These are phyloP conservation scores for Phytophthora constricta DNA, from an alignment of 352 stramenopile species.

Conservation along the genomic window DNA sequence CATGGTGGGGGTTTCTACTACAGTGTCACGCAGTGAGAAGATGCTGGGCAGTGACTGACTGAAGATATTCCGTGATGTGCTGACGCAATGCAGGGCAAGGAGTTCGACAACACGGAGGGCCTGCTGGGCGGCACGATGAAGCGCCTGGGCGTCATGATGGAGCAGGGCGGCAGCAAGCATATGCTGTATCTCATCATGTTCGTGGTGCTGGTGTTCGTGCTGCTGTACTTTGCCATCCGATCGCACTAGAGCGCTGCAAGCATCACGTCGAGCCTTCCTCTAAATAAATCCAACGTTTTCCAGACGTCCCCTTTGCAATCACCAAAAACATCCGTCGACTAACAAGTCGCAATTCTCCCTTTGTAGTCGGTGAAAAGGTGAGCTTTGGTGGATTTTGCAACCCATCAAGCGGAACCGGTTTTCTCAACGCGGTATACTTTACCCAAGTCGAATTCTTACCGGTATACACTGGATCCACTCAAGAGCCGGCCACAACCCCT, in stretches of 20 bases:
- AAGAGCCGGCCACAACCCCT: too few relatives aligned
- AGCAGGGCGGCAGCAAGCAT: constrained; percentile 87
- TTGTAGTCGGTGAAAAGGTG: background rate
- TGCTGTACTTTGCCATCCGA: constrained; percentile 85
- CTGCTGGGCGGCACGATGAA: constrained; percentile 89
- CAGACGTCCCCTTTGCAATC: too few relatives aligned
- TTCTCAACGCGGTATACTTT: background rate
- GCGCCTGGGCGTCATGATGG: constrained; percentile 86
- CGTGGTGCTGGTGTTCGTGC: constrained; percentile 85
- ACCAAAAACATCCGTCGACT: too few relatives aligned
- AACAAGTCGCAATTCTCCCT: background rate
- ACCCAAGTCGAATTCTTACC: constrained; percentile 9
- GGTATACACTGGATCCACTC: too few relatives aligned
- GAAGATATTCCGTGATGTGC: background rate
- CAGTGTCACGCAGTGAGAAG: too few relatives aligned
- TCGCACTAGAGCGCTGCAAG: constrained; percentile 50
- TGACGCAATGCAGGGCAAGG: constrained; percentile 58
- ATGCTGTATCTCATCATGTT: constrained; percentile 90
- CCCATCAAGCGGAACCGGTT: constrained; percentile 5
- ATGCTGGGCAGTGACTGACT: constrained; percentile 2
- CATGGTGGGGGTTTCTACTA: constrained; percentile 73
- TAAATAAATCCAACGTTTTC: constrained; percentile 8
- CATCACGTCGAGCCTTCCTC: background rate
- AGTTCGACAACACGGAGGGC: constrained; percentile 87
- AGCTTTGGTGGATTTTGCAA: constrained; percentile 1